Evolutionary conservation across 2,329 filamentous ascomycete genomes (phyloP).

Genomic region (Cytospora chrysosperma): DNA sequence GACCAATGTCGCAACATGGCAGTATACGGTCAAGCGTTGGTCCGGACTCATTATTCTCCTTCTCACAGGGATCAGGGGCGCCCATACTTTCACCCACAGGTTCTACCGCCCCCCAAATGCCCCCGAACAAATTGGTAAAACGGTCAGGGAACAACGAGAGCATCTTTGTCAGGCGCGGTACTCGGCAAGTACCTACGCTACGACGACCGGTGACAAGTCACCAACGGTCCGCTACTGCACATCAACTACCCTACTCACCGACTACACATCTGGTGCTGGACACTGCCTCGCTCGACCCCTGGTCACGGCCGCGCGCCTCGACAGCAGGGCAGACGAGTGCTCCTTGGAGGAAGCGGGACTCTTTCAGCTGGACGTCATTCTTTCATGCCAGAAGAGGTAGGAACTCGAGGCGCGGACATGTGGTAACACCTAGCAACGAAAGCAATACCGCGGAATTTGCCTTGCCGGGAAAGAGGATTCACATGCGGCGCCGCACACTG

Average conservation of each 20-base stretch:
- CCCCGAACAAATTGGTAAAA: slow-evolving; percentile 78
- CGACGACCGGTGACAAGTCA: slow-evolving; percentile 77
- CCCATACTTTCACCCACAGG: slow-evolving; percentile 55
- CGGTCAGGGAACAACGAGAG: slow-evolving; percentile 43
- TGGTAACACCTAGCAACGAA: slow-evolving; percentile 28
- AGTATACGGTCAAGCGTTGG: slow-evolving; percentile 61
- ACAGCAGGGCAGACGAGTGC: slow-evolving; percentile 23
- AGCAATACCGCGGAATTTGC: slow-evolving; percentile 34
- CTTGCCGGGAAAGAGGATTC: slow-evolving; percentile 34
- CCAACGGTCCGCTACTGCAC: slow-evolving; percentile 70
- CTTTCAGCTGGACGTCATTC: slow-evolving; percentile 53
- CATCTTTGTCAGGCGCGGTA: slow-evolving; percentile 43
- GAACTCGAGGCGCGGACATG: slow-evolving; percentile 30
- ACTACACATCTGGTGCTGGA: slow-evolving; percentile 23
- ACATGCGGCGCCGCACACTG: slow-evolving; percentile 28
- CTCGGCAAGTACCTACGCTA: slow-evolving; percentile 63
- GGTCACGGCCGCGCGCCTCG: slow-evolving; percentile 28
- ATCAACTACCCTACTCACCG: slow-evolving; percentile 43
- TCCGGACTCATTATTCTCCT: slow-evolving; percentile 63
- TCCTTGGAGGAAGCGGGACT: slow-evolving; percentile 25
- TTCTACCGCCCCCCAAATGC: slow-evolving; percentile 44
- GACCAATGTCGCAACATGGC: slow-evolving; percentile 63
- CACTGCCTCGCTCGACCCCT: slow-evolving; percentile 38
- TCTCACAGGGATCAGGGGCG: slow-evolving; percentile 65
- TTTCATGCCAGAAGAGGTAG: slow-evolving; percentile 48